Conservation (phyloP, 1,284 basidiomycete species). For the Ceratobasidium sp. region DNA sequence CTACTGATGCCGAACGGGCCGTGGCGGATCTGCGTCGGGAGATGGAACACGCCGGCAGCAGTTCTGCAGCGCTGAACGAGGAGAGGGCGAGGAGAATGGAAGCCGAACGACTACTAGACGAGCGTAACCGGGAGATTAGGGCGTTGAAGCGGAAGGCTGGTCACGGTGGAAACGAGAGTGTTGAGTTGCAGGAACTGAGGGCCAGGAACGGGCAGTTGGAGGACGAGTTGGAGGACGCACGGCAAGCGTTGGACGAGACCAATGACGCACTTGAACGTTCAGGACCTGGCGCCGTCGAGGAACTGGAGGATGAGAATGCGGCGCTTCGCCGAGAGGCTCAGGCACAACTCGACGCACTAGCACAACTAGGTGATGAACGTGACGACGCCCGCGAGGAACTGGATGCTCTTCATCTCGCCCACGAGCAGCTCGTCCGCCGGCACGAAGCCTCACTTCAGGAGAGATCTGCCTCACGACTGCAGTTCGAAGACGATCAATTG, state of each 20-base stretch:
- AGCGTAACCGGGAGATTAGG: constrained; percentile 74
- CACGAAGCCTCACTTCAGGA: constrained; percentile 42
- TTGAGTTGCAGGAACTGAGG: constrained; percentile 18
- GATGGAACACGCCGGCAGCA: constrained; percentile 73
- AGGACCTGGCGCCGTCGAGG: constrained; percentile 61
- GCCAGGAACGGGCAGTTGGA: constrained; percentile 56
- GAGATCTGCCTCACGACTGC: constrained; percentile 59
- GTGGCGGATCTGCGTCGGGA: constrained; percentile 58
- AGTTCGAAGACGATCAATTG: constrained; percentile 75
- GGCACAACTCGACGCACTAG: constrained; percentile 62
- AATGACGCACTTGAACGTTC: constrained; percentile 72
- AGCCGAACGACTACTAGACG: constrained; percentile 65
- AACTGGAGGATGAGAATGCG: constrained; percentile 75
- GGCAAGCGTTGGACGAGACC: constrained; percentile 78
- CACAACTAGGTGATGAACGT: constrained; percentile 73
- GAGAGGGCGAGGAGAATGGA: constrained; percentile 75
- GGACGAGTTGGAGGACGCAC: constrained; percentile 75
- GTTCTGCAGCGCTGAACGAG: constrained; percentile 63
- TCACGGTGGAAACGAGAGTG: constrained; percentile 26
- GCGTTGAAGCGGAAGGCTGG: constrained; percentile 68
- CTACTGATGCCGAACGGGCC: constrained; percentile 80
- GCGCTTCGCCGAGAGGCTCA: constrained; percentile 75
- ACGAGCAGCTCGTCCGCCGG: constrained; percentile 39
- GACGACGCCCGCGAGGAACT: constrained; percentile 73
- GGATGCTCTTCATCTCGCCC: constrained; percentile 45